phyloP scores from a whole-genome alignment of 2,329 filamentous ascomycete species.

The Stagonosporopsis chrysanthemi region DNA sequence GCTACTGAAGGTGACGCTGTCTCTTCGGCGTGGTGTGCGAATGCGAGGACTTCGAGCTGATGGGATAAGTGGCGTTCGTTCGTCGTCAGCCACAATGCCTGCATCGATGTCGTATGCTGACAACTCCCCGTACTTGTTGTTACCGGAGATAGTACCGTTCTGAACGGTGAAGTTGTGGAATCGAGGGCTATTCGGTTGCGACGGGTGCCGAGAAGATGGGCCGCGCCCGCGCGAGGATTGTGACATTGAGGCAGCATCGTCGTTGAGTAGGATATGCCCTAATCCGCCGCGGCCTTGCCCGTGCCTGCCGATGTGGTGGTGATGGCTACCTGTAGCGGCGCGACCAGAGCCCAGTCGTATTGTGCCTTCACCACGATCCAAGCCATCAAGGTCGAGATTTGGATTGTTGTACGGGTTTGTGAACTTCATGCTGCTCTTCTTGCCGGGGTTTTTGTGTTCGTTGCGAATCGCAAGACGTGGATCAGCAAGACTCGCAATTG shows the following conservation, averaged over 20 bases:
- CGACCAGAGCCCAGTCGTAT: conserved; percentile 53
- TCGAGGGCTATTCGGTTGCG: conserved; percentile 72
- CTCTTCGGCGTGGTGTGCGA: conserved; percentile 58
- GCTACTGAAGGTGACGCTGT: conserved; percentile 59
- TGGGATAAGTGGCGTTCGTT: conserved; percentile 81
- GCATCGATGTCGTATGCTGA: conserved; percentile 84
- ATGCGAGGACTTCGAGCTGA: conserved; percentile 67
- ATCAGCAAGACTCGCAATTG: conserved; percentile 73
- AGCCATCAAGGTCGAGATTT: conserved; percentile 56
- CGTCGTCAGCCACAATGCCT: conserved; percentile 79
- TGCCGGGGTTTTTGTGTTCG: conserved; percentile 66
- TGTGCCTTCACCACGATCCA: conserved; percentile 50
- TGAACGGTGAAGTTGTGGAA: conserved; percentile 57
- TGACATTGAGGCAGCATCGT: conserved; percentile 67
- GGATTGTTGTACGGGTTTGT: conserved; percentile 75
- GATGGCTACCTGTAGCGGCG: conserved; percentile 69
- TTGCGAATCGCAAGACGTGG: conserved; percentile 64
- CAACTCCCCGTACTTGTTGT: conserved; percentile 67
- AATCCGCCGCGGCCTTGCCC: conserved; percentile 75
- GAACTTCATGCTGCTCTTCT: conserved; percentile 97
- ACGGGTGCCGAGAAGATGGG: conserved; percentile 67
- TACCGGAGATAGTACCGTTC: conserved; percentile 45
- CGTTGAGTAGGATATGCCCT: conserved; percentile 69
- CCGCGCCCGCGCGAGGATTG: conserved; percentile 71
- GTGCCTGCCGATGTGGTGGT: conserved; percentile 83